Evolutionary conservation across 2,329 filamentous ascomycete species (phyloP).

Genomic region (Fusarium neocosmosporiellum): DNA sequence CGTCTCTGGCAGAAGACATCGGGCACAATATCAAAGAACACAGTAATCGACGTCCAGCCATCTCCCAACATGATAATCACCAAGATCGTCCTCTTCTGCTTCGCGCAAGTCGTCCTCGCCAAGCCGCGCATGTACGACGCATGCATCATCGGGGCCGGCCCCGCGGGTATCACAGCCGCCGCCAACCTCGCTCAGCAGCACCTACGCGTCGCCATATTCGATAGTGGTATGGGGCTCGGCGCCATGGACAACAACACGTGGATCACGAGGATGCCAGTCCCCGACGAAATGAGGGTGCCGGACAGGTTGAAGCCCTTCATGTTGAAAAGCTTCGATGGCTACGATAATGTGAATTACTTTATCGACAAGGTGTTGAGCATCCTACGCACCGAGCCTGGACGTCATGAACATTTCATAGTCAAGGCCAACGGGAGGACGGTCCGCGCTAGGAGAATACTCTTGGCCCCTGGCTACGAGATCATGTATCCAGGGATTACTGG

Average conservation of each 20-base stretch:
- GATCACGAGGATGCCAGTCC: not conserved
- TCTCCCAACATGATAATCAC: no score
- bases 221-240: not conserved
- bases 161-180: not conserved
- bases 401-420: not conserved
- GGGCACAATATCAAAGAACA: not conserved
- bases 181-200: not conserved
- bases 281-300: not conserved
- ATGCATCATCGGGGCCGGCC: constrained; percentile 2
- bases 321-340: not conserved
- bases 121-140: not conserved
- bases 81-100: not conserved
- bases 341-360: not conserved
- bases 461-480: not conserved
- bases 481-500: not conserved
- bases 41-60: no score
- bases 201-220: not conserved
- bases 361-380: not conserved
- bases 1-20: not conserved
- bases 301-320: not conserved
- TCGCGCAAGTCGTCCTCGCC: not conserved
- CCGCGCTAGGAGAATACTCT: not conserved
- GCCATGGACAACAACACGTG: not conserved
- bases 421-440: not conserved
- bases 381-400: not conserved